Evolutionary conservation across 1,284 basidiomycete genomes (phyloP).

Genomic region (Moesziomyces globuligerus): DNA sequence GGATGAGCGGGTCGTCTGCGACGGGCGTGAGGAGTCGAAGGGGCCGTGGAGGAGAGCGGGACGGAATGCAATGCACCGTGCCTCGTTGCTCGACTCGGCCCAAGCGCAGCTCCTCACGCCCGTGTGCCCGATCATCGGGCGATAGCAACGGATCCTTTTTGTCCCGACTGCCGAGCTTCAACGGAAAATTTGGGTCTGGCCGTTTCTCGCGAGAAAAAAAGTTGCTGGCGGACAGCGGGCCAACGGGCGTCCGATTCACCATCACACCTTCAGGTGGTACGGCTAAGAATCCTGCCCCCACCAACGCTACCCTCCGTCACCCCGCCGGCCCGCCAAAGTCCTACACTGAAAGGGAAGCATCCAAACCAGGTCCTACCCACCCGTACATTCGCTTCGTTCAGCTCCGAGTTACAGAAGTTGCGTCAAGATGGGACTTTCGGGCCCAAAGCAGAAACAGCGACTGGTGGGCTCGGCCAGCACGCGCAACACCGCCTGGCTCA

Average conservation of each 20-base stretch:
- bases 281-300: no score
- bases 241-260: no score
- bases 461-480: conserved; percentile 60
- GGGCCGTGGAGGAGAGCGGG: neutral
- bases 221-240: no score
- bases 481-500: conserved; percentile 62
- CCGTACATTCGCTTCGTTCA: neutral
- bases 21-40: neutral
- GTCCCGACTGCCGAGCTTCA: conserved; percentile 28
- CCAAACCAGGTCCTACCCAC: no score
- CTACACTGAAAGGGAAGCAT: no score
- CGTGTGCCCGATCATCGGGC: conserved; percentile 29
- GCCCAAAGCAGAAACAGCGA: conserved; percentile 61
- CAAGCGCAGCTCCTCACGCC: neutral
- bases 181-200: neutral
- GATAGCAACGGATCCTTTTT: neutral
- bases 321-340: no score
- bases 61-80: no score
- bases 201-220: conserved; percentile 5
- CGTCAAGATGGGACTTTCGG: conserved; percentile 60
- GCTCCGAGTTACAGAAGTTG: neutral
- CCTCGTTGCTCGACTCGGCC: neutral
- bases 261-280: no score
- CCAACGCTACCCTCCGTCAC: no score
- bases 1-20: no score